Evolutionary conservation across 192 early-diverging fungal species (phyloP).

Genomic region (Coemansia sp.): DNA sequence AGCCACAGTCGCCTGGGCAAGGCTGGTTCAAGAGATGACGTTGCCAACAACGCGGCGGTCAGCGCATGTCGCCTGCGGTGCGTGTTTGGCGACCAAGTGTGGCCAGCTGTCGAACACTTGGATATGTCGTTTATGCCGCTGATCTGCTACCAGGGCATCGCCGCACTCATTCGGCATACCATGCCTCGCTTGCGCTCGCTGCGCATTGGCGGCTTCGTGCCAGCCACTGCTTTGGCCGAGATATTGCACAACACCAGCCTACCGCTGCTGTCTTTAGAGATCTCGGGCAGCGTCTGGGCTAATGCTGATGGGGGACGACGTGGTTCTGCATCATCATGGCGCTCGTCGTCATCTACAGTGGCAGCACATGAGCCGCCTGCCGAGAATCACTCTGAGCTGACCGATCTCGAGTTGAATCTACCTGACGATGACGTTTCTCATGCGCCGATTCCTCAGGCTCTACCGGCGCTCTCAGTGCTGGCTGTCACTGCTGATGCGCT

Average conservation of each 20-base stretch:
- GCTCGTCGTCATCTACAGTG: conserved; percentile 21
- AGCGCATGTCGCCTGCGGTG: conserved; percentile 15
- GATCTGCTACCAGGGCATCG: conserved; percentile 40
- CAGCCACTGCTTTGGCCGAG: conserved; percentile 29
- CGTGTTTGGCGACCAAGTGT: conserved; percentile 28
- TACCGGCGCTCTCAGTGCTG: conserved; percentile 8
- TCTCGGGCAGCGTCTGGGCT: conserved; percentile 36
- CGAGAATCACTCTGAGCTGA: not conserved
- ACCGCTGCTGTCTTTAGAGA: conserved; percentile 26
- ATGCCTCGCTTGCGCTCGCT: conserved; percentile 35
- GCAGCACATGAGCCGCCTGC: not conserved
- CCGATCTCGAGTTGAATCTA: not conserved
- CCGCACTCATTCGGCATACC: conserved; percentile 18
- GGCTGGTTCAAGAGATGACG: not conserved
- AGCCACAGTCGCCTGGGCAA: conserved; percentile 17
- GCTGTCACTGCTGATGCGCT: conserved; percentile 33
- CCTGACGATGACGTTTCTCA: not conserved
- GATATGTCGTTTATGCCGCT: conserved; percentile 47
- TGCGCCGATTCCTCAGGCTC: not conserved
- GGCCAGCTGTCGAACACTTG: conserved; percentile 33
- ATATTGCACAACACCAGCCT: conserved; percentile 12
- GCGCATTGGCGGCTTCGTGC: conserved; percentile 35
- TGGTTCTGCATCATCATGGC: conserved; percentile 22
- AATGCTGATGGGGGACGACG: conserved; percentile 20
- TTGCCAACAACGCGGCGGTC: not conserved